Base-by-base conservation (phyloP, 2,329 filamentous ascomycete species). In the Cladosporium velox region DNA sequence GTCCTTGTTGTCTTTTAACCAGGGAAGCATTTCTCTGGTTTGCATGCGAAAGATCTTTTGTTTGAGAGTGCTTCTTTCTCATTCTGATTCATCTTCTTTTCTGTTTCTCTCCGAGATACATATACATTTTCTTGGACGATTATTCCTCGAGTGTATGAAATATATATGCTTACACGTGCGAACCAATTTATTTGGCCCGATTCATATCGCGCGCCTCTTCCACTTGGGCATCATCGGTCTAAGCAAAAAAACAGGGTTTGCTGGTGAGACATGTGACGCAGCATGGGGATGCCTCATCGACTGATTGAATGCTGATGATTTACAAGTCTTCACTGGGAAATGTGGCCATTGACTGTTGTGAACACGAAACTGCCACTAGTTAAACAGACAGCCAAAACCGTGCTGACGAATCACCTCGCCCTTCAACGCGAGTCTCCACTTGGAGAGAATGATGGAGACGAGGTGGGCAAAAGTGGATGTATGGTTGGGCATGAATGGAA, bases 401-500 rank as follows among this genome's bases (percentile, higher is more conserved):
- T 38, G 55, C 41, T 59, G 57, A 59, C 57, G 57, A 44, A 59
- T 47, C 38, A 47, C 7, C 18, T 28, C 57, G 41, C 41, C 28
- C 15, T 7, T 47, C 12, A n/a, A 52, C 18, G 41, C 41, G 26
- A n/a, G 28, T 55, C 52, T 55, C 52, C 52, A 55, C 52, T 34
- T 34, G 28, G 51, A 34, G 28, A 30, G 24, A 21, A 44, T 14
- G 38, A 7, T 44, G n/a, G 57, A 30, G 57, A 30, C 18, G 57
- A 38, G 35, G 32, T 38, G 57, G 57, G 38, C 34, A 30, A 44
- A 18, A 34, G 52, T 55, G 28, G 28, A 55, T 55, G 28, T 15
- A 55, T 55, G 6, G 55, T 41, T 58, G 55, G 32, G 55, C 44
- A 62, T 21, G 44, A 34, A 55, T 30, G n/a, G n/a, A 21, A 12